Evolutionary conservation across 805 yeast genomes (phyloP).

Genomic region (Blastobotrys attinorum): DNA sequence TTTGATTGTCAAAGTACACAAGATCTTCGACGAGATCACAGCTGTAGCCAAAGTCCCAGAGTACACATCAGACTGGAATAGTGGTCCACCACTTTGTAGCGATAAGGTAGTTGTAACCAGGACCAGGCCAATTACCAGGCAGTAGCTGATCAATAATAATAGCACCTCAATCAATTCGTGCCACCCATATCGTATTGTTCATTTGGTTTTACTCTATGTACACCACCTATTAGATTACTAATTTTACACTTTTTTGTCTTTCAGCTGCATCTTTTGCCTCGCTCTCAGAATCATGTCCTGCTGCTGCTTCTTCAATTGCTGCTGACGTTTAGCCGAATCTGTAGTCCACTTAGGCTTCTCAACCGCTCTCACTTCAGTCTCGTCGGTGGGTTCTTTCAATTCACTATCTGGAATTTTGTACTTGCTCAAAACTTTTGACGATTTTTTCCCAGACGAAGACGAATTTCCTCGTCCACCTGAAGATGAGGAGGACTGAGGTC

Average conservation of each 20-base stretch:
- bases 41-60: background rate
- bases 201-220: background rate
- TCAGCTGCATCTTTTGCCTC: slow-evolving; percentile 41
- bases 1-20: slow-evolving; percentile 21
- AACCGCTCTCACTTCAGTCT: background rate
- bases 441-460: slow-evolving; percentile 10
- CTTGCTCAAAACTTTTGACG: slow-evolving; percentile 33
- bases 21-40: slow-evolving; percentile 8
- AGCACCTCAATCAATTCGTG: too few species aligned
- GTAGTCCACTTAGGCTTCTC: slow-evolving; percentile 33
- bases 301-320: slow-evolving; percentile 40
- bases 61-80: slow-evolving; percentile 10
- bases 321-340: slow-evolving; percentile 37
- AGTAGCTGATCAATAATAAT: background rate
- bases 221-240: background rate
- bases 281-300: slow-evolving; percentile 55
- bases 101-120: slow-evolving; percentile 6
- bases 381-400: slow-evolving; percentile 6
- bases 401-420: slow-evolving; percentile 30
- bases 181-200: too few species aligned
- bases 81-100: slow-evolving; percentile 16
- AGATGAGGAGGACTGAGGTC: slow-evolving; percentile 11
- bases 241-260: slow-evolving; percentile 3
- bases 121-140: slow-evolving; percentile 4
- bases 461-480: slow-evolving; percentile 1